Conservation (phyloP, 129 eudicot species). For the Flaveria linearis region DNA sequence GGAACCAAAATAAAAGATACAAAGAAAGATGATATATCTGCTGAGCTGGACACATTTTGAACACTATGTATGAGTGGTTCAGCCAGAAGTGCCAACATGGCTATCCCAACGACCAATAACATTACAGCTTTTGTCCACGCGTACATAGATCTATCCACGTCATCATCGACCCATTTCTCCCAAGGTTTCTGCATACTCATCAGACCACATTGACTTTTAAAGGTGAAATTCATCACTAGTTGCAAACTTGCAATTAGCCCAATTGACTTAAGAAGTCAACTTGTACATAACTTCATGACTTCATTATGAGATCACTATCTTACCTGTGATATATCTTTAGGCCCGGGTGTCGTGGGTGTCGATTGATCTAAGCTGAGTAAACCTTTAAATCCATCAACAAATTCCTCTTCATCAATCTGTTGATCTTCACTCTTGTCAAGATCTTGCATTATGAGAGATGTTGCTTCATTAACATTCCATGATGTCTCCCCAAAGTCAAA, state of each 20-base stretch:
- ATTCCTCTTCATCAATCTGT: conserved; percentile 58
- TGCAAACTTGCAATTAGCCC: conserved; percentile 1
- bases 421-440: conserved; percentile 61
- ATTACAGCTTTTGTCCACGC: conserved; percentile 59
- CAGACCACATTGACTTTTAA: conserved; percentile 3
- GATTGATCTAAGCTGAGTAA: conserved; percentile 43
- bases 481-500: conserved; percentile 47
- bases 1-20: conserved; percentile 64
- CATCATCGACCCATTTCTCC: conserved; percentile 43
- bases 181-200: conserved; percentile 43
- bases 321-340: conserved; percentile 46
- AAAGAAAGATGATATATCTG: conserved; percentile 55
- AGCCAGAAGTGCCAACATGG: conserved; percentile 57
- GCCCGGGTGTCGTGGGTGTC: conserved; percentile 33
- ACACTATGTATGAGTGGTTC: conserved; percentile 81
- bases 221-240: neutral
- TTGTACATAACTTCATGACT: neutral
- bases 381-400: conserved; percentile 50
- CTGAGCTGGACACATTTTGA: conserved; percentile 55
- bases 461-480: conserved; percentile 53
- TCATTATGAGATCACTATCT: conserved; percentile 15
- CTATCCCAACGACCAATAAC: conserved; percentile 52
- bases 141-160: conserved; percentile 38
- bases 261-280: neutral
- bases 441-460: conserved; percentile 56